Evolutionary conservation across 768 basidiomycete genomes (phyloP).

Genomic region (Trametopsis cervina): DNA sequence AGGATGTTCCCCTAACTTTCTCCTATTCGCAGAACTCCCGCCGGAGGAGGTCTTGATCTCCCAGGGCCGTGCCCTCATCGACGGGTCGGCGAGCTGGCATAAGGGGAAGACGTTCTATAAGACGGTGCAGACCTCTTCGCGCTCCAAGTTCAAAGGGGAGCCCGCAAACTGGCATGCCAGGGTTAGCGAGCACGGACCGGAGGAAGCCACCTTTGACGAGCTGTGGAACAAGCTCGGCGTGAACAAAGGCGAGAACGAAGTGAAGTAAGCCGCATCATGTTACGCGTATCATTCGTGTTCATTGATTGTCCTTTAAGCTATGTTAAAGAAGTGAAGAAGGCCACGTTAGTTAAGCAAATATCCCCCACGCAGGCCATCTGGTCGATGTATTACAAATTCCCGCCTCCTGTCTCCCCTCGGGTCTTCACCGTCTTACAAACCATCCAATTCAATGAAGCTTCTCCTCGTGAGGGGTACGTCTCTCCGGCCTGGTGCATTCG

Average conservation of each 20-base stretch:
- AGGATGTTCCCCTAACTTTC: not conserved
- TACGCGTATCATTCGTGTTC: too few species aligned
- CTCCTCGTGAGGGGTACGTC: slow-evolving; percentile 55
- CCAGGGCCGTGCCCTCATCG: slow-evolving; percentile 48
- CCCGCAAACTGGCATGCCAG: slow-evolving; percentile 65
- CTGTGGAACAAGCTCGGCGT: slow-evolving; percentile 63
- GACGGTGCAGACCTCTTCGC: slow-evolving; percentile 48
- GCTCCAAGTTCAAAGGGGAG: slow-evolving; percentile 45
- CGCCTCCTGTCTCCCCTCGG: slow-evolving; percentile 63
- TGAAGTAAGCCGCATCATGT: slow-evolving; percentile 40
- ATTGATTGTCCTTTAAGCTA: slow-evolving; percentile 44
- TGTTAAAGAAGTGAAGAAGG: slow-evolving; percentile 58
- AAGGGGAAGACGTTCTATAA: slow-evolving; percentile 53
- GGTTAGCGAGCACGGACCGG: slow-evolving; percentile 52
- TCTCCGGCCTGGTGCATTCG: not conserved
- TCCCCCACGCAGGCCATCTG: slow-evolving; percentile 62
- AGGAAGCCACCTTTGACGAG: slow-evolving; percentile 68
- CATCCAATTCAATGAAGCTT: slow-evolving; percentile 40
- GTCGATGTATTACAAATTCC: slow-evolving; percentile 68
- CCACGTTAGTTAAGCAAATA: slow-evolving; percentile 51
- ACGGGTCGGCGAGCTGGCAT: slow-evolving; percentile 55
- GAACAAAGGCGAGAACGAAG: slow-evolving; percentile 64
- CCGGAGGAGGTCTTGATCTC: slow-evolving; percentile 49
- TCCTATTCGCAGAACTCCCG: slow-evolving; percentile 45
- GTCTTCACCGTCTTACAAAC: slow-evolving; percentile 73